These are phyloP conservation scores for Fusarium brachygibbosum DNA, from an alignment of 2,329 filamentous ascomycete species.

Conservation along the genomic window DNA sequence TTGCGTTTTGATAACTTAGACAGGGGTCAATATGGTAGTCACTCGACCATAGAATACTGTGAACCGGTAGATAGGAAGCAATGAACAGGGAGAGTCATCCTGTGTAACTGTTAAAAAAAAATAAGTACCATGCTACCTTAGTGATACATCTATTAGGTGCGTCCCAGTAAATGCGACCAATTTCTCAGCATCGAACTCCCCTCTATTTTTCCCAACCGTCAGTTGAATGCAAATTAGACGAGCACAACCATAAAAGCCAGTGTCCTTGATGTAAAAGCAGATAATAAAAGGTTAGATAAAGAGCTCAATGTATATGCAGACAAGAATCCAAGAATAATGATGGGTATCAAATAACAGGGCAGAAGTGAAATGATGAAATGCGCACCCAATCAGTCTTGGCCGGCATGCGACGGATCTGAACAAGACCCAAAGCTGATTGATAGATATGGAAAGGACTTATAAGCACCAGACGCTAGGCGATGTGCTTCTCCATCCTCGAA, in stretches of 20 bases:
- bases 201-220: conserved; percentile 38
- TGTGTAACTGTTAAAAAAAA: conserved; percentile 17
- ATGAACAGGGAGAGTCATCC: conserved; percentile 16
- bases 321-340: conserved; percentile 31
- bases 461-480: conserved; percentile 14
- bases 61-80: conserved; percentile 9
- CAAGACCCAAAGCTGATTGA: neutral
- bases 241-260: conserved; percentile 23
- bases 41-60: conserved; percentile 10
- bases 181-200: conserved; percentile 9
- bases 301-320: conserved; percentile 22
- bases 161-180: conserved; percentile 26
- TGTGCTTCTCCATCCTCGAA: neutral
- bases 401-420: conserved; percentile 7
- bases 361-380: conserved; percentile 43
- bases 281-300: conserved; percentile 21
- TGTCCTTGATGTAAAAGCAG: conserved; percentile 24
- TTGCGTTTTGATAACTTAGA: conserved; percentile 29
- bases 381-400: conserved; percentile 3
- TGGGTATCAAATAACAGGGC: conserved; percentile 50
- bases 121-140: conserved; percentile 20
- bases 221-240: conserved; percentile 26
- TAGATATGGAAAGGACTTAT: neutral
- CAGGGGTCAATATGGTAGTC: conserved; percentile 1
- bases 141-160: conserved; percentile 29